These are phyloP conservation scores for Boletus bicolor DNA, from an alignment of 768 basidiomycete genomes.

Conservation along the genomic window DNA sequence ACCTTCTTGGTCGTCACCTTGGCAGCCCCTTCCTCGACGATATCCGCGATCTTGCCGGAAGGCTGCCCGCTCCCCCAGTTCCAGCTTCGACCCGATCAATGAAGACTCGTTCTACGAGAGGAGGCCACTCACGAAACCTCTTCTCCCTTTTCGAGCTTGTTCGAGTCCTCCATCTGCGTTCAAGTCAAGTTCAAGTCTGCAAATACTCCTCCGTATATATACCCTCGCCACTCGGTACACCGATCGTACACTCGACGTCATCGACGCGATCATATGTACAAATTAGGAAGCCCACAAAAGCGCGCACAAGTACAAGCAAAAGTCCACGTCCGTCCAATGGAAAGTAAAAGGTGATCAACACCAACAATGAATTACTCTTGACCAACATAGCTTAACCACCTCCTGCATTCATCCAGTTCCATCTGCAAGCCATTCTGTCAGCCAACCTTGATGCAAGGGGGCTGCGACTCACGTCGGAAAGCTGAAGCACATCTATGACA, in stretches of 20 bases:
- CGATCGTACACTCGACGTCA: slow-evolving; percentile 5
- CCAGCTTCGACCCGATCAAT: slow-evolving; percentile 26
- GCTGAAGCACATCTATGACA: slow-evolving; percentile 24
- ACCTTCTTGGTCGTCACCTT: slow-evolving; percentile 47
- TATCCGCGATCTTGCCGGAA: slow-evolving; percentile 37
- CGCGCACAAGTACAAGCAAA: background rate
- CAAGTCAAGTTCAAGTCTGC: background rate
- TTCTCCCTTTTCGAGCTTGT: slow-evolving; percentile 33
- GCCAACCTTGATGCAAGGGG: no score
- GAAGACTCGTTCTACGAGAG: background rate
- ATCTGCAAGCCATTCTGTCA: slow-evolving; percentile 16
- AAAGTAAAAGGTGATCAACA: background rate
- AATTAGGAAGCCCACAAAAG: slow-evolving; percentile 13
- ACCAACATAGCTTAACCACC: slow-evolving; percentile 20
- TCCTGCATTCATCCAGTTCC: slow-evolving; percentile 25
- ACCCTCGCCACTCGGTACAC: background rate
- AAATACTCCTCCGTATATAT: background rate
- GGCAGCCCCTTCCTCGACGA: slow-evolving; percentile 42
- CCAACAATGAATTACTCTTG: background rate
- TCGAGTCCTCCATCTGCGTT: slow-evolving; percentile 9
- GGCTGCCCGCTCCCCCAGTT: slow-evolving; percentile 34
- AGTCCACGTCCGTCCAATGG: background rate
- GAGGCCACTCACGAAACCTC: slow-evolving; percentile 32
- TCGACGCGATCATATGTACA: slow-evolving; percentile 9
- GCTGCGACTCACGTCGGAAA: slow-evolving; percentile 17